These are phyloP conservation scores for Veloboletus limbatus DNA, from an alignment of 1,284 basidiomycete species.

Conservation along the genomic window DNA sequence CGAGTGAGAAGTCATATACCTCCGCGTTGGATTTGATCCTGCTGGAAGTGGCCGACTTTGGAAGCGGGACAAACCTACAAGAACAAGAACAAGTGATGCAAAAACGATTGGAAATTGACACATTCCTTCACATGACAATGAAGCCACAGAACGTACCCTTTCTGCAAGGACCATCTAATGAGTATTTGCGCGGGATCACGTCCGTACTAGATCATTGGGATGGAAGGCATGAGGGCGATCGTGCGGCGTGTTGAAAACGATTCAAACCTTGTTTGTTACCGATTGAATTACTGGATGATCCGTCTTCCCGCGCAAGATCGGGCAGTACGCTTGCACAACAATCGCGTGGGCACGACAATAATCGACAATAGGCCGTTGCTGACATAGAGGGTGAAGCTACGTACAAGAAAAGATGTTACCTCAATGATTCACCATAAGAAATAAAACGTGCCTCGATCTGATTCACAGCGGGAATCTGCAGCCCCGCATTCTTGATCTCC, in stretches of 20 bases:
- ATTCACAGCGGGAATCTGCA: conserved; percentile 71
- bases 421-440: conserved; percentile 1
- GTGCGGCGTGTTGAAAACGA: conserved; percentile 4
- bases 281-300: conserved; percentile 51
- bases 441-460: conserved; percentile 69
- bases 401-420: conserved; percentile 3
- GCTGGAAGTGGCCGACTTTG: conserved; percentile 68
- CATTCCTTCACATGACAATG: background rate
- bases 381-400: conserved; percentile 81
- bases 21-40: conserved; percentile 70
- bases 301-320: conserved; percentile 61
- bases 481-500: conserved; percentile 63
- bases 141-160: conserved; percentile 67
- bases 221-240: background rate
- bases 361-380: conserved; percentile 73
- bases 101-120: conserved; percentile 2
- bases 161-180: conserved; percentile 81
- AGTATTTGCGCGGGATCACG: conserved; percentile 71
- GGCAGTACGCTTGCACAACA: conserved; percentile 76
- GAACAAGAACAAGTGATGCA: conserved; percentile 20
- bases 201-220: conserved; percentile 37
- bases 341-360: conserved; percentile 73
- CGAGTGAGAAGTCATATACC: conserved; percentile 70
- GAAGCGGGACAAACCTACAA: conserved; percentile 61
- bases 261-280: conserved; percentile 55